Base-by-base conservation (phyloP, 495 filamentous ascomycete species). In the Rostrohypoxylon terebratum region DNA sequence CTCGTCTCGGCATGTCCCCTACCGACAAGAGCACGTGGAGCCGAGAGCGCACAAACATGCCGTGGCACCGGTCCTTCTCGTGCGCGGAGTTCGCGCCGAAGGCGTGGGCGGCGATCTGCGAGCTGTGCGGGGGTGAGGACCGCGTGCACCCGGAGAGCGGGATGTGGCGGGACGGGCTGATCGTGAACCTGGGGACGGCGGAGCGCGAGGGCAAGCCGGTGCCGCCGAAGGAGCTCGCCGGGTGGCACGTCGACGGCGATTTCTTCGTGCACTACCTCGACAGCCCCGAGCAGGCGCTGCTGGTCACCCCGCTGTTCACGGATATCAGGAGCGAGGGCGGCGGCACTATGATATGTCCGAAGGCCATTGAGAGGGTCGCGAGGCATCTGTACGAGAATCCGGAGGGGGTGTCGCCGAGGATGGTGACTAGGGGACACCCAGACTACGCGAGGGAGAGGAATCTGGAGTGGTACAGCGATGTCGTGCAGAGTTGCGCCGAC, bases 261-360 rank as follows among this genome's bases (percentile, higher is more conserved):
- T 92, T 92, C 78, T 92, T 93, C 79, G 83, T 90, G 13, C 90
- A 93, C 81, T 93, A 89, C 71, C 83, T 94, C 14, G 91, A 93
- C 78, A 90, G 87, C 50, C 87, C 88, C 0, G 91, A 93, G 79
- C 91, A 94, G 77, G 91, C 83, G 0, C 77, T 93, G 50, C 81
- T 93, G 0, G 89, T 93, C 16, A 92, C 89, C 51, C 90, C 91
- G 3, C 70, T 92, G 18, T 93, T 91, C 79, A 89, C 84, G 9
- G 90, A 93, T 73, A 89, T 93, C 62, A 75, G 79, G 25, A 75
- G 85, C 1, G 80, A 81, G 64, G 91, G 88, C 3, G 91, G 92
- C 18, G 91, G 89, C n/a, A 93, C 91, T 11, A 82, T 90, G 77
- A 83, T 92, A 53, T 88, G 88, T 72, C 85, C 87, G 0, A 81